phyloP scores from a whole-genome alignment of 140 eudicot species.

The Bidens hawaiensis region DNA sequence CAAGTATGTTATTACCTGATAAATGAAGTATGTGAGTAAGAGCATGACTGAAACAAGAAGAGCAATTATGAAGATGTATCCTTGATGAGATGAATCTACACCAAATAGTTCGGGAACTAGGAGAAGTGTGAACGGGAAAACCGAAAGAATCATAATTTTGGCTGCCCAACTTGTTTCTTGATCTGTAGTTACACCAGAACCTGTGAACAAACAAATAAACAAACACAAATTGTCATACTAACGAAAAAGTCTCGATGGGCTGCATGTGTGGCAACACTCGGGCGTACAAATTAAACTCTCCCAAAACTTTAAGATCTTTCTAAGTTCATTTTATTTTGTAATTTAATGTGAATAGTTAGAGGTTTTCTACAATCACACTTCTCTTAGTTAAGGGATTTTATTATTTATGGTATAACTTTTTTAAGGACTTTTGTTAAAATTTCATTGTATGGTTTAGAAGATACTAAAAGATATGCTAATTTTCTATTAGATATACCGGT shows the following conservation, averaged over 20 bases:
- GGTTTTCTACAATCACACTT: not conserved
- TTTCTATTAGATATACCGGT: not conserved
- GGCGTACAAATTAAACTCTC: not conserved
- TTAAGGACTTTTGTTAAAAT: not conserved
- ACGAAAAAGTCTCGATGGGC: not conserved
- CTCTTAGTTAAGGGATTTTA: not conserved
- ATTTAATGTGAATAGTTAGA: not conserved
- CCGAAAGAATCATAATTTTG: conserved; percentile 61
- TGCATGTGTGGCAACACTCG: not conserved
- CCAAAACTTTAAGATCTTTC: not conserved
- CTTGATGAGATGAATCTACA: conserved; percentile 17
- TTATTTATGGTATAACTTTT: too few species aligned
- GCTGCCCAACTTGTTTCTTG: conserved; percentile 50
- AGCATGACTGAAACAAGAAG: conserved; percentile 39
- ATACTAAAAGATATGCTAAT: not conserved
- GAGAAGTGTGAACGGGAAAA: conserved; percentile 50
- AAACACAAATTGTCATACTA: not conserved
- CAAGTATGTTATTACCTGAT: conserved; percentile 42
- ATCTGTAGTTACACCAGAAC: conserved; percentile 46
- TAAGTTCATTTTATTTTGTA: not conserved
- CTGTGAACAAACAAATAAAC: conserved; percentile 35
- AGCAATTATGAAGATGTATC: conserved; percentile 24
- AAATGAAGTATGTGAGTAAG: conserved; percentile 53
- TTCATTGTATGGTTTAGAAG: not conserved
- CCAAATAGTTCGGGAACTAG: conserved; percentile 39